Base-by-base conservation (phyloP, 202 grass and related monocot genomes). In the Cymbopogon flexuosus region DNA sequence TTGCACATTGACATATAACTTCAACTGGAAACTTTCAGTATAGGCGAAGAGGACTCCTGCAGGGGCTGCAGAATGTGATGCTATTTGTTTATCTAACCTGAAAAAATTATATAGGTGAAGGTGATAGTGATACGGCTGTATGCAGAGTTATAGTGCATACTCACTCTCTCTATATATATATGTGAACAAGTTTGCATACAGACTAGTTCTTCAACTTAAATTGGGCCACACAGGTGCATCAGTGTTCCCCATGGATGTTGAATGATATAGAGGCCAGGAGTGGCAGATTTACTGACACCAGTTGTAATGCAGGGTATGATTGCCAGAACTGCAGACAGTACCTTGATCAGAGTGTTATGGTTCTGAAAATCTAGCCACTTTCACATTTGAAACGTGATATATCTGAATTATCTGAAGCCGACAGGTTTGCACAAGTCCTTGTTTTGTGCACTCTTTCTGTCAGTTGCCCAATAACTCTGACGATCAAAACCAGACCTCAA, bases 41-140 rank as follows among this genome's bases (percentile, higher is more conserved):
- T 33, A 47, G 5, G 30, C 1, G 3, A 36, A 49, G 43, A 77
- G n/a, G 64, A 63, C 45, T 64, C 43, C 35, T 14, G 33, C 46
- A 39, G 8, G 70, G 65, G 5, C 29, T 18, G 34, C 23, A 81
- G 13, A 19, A 11, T 41, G 46, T 30, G 34, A 70, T 62, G 13
- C 43, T 59, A 84, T 72, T 60, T 35, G 29, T 31, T 85, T 10
- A 57, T 88, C 21, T 31, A 79, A 74, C 51, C 16, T 70, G 76
- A 69, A 80, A 75, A 14, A 45, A 14, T 9, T 61, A 23, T n/a
- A 78, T 23, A 64, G 18, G 41, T 21, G 19, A 73, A 64, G 6
- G n/a, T 37, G 65, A 68, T 7, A 47, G 21, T 47, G 43, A 64
- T 34, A 42, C 31, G 66, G 31, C 0, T 30, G 10, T 47, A 66